Conservation (phyloP, 352 stramenopile species). For the Phytophthora podocarpi region DNA sequence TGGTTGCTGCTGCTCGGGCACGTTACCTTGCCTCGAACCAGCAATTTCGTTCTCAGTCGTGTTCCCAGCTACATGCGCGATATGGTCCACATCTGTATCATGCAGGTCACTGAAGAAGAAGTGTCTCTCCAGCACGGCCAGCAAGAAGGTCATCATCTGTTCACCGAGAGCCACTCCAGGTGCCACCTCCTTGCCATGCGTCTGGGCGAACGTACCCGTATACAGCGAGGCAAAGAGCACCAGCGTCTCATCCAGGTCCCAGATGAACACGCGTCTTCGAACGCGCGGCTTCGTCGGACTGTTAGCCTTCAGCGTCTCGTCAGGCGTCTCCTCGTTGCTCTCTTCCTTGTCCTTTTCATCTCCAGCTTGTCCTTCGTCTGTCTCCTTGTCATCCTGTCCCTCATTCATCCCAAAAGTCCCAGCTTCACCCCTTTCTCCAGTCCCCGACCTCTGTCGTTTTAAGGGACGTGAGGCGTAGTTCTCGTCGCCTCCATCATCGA, state of each 20-base stretch:
- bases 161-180: constrained; percentile 69
- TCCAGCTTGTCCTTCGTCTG: background rate
- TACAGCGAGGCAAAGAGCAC: constrained; percentile 85
- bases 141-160: constrained; percentile 87
- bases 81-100: constrained; percentile 74
- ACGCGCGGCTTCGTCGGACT: constrained; percentile 2
- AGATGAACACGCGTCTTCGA: constrained; percentile 71
- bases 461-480: constrained; percentile 32
- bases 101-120: constrained; percentile 87
- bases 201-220: constrained; percentile 69
- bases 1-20: background rate
- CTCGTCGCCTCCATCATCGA: constrained; percentile 18
- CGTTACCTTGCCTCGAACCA: background rate
- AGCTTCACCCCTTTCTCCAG: background rate
- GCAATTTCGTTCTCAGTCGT: background rate
- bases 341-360: constrained; percentile 15
- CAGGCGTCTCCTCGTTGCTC: background rate
- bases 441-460: constrained; percentile 43
- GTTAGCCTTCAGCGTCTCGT: background rate
- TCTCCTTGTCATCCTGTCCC: background rate
- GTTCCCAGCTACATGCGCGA: constrained; percentile 30
- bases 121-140: constrained; percentile 80
- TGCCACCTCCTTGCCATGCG: constrained; percentile 61
- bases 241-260: constrained; percentile 85
- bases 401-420: background rate